Evolutionary conservation across 768 basidiomycete species (phyloP).

Genomic region (Collybiopsis luxurians): DNA sequence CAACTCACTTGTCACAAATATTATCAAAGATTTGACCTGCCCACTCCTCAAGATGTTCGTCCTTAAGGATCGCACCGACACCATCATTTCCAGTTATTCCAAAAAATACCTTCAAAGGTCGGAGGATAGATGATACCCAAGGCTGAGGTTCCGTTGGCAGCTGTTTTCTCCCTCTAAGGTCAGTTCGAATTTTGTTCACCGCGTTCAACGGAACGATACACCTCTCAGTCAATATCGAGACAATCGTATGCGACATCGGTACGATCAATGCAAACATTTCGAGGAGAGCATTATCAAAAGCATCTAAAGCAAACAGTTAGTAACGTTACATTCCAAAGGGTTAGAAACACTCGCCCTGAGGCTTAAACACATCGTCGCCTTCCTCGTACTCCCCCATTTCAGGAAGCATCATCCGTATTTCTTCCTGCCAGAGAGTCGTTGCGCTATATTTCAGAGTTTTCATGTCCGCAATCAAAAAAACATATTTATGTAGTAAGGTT

Average conservation of each 20-base stretch:
- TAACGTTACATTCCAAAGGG: no score
- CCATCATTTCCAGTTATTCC: slow-evolving; percentile 55
- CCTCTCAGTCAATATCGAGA: slow-evolving; percentile 70
- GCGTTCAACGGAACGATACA: slow-evolving; percentile 83
- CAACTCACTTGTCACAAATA: slow-evolving; percentile 59
- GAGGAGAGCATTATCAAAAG: slow-evolving; percentile 51
- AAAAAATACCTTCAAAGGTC: slow-evolving; percentile 77
- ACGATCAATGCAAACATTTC: slow-evolving; percentile 49
- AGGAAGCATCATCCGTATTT: slow-evolving; percentile 62
- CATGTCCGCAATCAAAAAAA: slow-evolving; percentile 69
- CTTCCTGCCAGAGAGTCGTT: slow-evolving; percentile 61
- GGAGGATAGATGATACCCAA: slow-evolving; percentile 79
- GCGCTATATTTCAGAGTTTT: slow-evolving; percentile 51
- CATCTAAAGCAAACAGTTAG: slow-evolving; percentile 34
- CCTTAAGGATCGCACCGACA: slow-evolving; percentile 56
- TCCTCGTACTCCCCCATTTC: slow-evolving; percentile 32
- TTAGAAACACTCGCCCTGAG: slow-evolving; percentile 53
- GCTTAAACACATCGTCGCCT: slow-evolving; percentile 26
- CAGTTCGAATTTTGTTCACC: slow-evolving; percentile 85
- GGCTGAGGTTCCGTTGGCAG: slow-evolving; percentile 79
- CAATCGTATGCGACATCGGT: slow-evolving; percentile 60
- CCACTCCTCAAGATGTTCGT: slow-evolving; percentile 47
- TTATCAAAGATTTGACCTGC: slow-evolving; percentile 67
- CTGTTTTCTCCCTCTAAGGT: slow-evolving; percentile 83
- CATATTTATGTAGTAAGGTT: slow-evolving; percentile 57